A percentile compares a stretch with the other conserved stretches of the same genome.
Evolutionary conservation across 2,329 filamentous ascomycete genomes (phyloP).

Genomic region (Stromatinia cepivora): DNA sequence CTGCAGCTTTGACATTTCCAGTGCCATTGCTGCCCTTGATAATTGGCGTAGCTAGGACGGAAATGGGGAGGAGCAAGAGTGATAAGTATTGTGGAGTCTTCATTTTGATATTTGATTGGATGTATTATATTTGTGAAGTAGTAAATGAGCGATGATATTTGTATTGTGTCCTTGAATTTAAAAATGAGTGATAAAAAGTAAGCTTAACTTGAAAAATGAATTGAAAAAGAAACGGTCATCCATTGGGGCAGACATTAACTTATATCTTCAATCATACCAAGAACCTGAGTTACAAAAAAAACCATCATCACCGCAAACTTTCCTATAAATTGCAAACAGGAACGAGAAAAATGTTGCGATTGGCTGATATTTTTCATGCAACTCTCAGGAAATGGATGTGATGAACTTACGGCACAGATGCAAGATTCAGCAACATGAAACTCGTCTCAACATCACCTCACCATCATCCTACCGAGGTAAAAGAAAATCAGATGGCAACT

Average conservation of each 20-base stretch:
- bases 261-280: constrained; percentile 5
- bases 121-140: background rate
- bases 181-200: background rate
- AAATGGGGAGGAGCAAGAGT: constrained; percentile 4
- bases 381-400: background rate
- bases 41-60: constrained; percentile 4
- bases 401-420: constrained; percentile 1
- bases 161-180: background rate
- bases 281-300: background rate
- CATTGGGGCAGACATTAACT: background rate
- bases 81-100: background rate
- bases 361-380: constrained; percentile 1
- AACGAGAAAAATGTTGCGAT: constrained; percentile 11
- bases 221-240: background rate
- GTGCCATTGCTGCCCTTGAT: background rate
- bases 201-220: background rate
- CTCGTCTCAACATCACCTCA: constrained; percentile 8
- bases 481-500: background rate
- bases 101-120: constrained; percentile 1
- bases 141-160: background rate
- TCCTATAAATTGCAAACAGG: background rate
- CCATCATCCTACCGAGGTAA: constrained; percentile 5
- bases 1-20: constrained; percentile 7
- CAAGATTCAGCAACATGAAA: constrained; percentile 3
- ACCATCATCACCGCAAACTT: background rate